phyloP scores from a whole-genome alignment of 2,329 filamentous ascomycete genomes.

The Monosporascus sp. region DNA sequence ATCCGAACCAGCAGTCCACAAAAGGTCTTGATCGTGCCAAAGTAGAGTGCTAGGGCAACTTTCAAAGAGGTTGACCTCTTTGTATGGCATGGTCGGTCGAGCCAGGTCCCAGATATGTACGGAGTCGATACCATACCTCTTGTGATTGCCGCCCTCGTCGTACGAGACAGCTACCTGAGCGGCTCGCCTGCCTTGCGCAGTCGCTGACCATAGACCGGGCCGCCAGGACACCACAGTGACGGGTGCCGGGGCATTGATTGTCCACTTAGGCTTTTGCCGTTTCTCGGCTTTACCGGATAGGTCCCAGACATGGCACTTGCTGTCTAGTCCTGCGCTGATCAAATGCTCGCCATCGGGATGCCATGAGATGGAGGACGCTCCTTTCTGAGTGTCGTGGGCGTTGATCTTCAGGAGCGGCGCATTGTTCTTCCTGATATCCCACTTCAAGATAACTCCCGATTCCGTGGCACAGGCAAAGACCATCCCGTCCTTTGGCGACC shows the following conservation, averaged over 20 bases:
- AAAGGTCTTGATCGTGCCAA: conserved; percentile 59
- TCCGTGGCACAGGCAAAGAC: conserved; percentile 61
- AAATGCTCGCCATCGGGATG: conserved; percentile 63
- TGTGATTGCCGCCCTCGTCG: conserved; percentile 47
- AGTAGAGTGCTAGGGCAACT: conserved; percentile 51
- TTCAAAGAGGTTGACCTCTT: conserved; percentile 57
- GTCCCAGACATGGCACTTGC: conserved; percentile 61
- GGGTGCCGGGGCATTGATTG: conserved; percentile 55
- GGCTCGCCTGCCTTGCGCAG: conserved; percentile 51
- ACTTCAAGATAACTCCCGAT: conserved; percentile 56
- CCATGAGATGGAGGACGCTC: conserved; percentile 58
- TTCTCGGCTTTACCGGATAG: conserved; percentile 54
- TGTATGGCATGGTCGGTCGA: conserved; percentile 60
- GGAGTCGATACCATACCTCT: conserved; percentile 48
- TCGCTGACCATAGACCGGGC: conserved; percentile 60
- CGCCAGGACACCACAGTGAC: conserved; percentile 57
- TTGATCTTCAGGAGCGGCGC: conserved; percentile 53
- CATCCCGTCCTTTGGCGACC: conserved; percentile 57
- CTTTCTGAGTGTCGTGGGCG: conserved; percentile 49
- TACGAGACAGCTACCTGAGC: conserved; percentile 60
- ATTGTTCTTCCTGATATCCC: conserved; percentile 53
- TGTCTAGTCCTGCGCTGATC: conserved; percentile 57
- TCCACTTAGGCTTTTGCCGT: conserved; percentile 58
- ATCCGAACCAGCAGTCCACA: conserved; percentile 62
- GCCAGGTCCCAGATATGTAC: conserved; percentile 67